phyloP scores from a whole-genome alignment of 1,284 basidiomycete species.

The Boletellus deceptivus region DNA sequence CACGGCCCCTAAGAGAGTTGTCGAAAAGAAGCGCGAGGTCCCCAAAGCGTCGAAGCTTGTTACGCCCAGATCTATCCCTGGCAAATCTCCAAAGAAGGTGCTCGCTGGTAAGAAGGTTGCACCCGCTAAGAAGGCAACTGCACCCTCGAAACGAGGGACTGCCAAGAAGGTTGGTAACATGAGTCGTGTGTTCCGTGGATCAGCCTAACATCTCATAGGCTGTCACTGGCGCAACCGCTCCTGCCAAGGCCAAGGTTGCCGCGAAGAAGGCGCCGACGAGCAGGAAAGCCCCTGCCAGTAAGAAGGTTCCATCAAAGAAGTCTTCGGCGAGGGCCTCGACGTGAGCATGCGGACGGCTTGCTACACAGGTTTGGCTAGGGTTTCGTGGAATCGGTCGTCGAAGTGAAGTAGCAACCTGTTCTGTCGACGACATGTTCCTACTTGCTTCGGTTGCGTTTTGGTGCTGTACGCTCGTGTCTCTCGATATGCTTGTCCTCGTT shows the following conservation, averaged over 20 bases:
- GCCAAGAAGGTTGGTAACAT: constrained; percentile 51
- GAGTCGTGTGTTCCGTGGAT: background rate
- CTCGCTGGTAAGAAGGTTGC: constrained; percentile 42
- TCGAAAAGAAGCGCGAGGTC: constrained; percentile 23
- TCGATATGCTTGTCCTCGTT: constrained; percentile 28
- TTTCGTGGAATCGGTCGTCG: background rate
- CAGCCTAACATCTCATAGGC: constrained; percentile 33
- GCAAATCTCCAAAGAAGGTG: constrained; percentile 31
- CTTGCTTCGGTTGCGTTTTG: constrained; percentile 8
- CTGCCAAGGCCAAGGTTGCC: constrained; percentile 37
- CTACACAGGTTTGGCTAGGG: constrained; percentile 1
- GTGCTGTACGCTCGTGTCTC: constrained; percentile 33
- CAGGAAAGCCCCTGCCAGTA: constrained; percentile 39
- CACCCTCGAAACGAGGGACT: constrained; percentile 45
- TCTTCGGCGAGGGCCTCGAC: constrained; percentile 19
- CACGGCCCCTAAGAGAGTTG: constrained; percentile 23
- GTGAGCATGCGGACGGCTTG: constrained; percentile 4
- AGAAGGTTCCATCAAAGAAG: constrained; percentile 27
- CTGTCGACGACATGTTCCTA: constrained; percentile 7
- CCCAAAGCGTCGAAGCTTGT: constrained; percentile 24
- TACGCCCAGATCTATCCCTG: constrained; percentile 19
- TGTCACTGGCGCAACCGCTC: constrained; percentile 44
- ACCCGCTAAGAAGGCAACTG: constrained; percentile 48
- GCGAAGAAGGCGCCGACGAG: constrained; percentile 31
- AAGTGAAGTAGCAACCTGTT: background rate